Base-by-base conservation (phyloP, 2,329 filamentous ascomycete species). In the Samsoniella hepiali region DNA sequence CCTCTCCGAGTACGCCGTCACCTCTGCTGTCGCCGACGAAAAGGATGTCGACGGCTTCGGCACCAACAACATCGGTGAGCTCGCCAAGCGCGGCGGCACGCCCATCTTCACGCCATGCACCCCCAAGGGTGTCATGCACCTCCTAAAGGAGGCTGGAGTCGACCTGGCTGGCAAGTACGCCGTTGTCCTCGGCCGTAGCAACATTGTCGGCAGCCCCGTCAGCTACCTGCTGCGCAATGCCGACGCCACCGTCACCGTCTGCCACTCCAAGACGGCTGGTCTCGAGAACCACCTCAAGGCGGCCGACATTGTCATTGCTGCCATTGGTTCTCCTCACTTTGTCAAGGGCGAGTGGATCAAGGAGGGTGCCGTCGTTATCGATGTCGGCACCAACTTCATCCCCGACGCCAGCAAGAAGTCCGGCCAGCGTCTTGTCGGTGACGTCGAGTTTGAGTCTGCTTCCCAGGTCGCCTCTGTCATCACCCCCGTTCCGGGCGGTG, bases 31-130 rank as follows among this genome's bases (percentile, higher is more conserved):
- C 22, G 84, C 91, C 50, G 90, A 94, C 71, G 91, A 95, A 77
- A 99, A 99, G 80, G 95, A 99, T 81, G 95, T 99, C 58, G 95
- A 99, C 78, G 95, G 95, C 59, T 99, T 99, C 73, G 94, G 95
- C 63, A 89, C 92, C 63, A 85, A 84, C 72, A 99, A 97, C 80
- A 97, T 99, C 74, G 95, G 95, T 68, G 94, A 98, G 80, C 85
- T 99, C 70, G 93, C 95, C 71, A 99, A 99, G 84, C 88, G 93
- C 70, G 94, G 95, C 58, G 95, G 95, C 51, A 86, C 85, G 68
- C 95, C 95, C 54, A 83, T 91, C 66, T 99, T 99, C 79, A 86
- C 91, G 50, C 95, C 95, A 54, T 99, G 95, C 83, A 99, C 95
- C 1, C 95, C 95, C 59, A 94, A 97, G 80, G 95, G 95, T 72